Evolutionary conservation across 139 green algal species (phyloP).

Genomic region (Coelastrella sp.): DNA sequence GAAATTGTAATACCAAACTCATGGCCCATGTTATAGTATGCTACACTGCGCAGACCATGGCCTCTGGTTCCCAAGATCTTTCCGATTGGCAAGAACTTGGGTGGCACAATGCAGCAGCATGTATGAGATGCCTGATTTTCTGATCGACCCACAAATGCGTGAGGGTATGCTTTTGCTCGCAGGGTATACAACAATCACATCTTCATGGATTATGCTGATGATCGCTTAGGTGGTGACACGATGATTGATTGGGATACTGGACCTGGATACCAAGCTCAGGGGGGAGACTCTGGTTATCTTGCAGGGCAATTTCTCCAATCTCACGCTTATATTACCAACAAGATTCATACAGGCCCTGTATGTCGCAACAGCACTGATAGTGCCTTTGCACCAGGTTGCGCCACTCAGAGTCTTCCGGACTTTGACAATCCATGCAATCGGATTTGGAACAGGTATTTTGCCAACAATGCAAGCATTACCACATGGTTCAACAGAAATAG

Average conservation of each 20-base stretch:
- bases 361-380: neutral
- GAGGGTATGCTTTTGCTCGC: neutral
- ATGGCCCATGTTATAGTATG: too few species aligned
- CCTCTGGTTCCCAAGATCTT: too few species aligned
- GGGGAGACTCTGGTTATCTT: neutral
- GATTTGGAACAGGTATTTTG: slow-evolving; percentile 34
- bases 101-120: neutral
- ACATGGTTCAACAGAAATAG: slow-evolving; percentile 16
- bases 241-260: neutral
- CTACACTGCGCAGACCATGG: too few species aligned
- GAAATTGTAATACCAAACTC: too few species aligned
- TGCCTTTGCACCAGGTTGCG: neutral
- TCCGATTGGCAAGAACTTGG: too few species aligned
- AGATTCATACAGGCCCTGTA: neutral
- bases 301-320: neutral
- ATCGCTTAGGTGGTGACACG: neutral
- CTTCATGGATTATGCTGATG: slow-evolving; percentile 16
- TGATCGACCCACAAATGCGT: neutral
- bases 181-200: slow-evolving; percentile 44
- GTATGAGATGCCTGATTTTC: neutral
- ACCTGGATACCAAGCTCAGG: neutral
- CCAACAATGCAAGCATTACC: neutral
- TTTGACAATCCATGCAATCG: slow-evolving; percentile 34
- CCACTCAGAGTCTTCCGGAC: slow-evolving; percentile 13
- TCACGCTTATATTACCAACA: neutral